Percentiles rank a stretch among this genome's conserved stretches.
These are phyloP conservation scores for Conidiobolus incongruus DNA, from an alignment of 371 early-diverging fungal species.

Conservation along the genomic window DNA sequence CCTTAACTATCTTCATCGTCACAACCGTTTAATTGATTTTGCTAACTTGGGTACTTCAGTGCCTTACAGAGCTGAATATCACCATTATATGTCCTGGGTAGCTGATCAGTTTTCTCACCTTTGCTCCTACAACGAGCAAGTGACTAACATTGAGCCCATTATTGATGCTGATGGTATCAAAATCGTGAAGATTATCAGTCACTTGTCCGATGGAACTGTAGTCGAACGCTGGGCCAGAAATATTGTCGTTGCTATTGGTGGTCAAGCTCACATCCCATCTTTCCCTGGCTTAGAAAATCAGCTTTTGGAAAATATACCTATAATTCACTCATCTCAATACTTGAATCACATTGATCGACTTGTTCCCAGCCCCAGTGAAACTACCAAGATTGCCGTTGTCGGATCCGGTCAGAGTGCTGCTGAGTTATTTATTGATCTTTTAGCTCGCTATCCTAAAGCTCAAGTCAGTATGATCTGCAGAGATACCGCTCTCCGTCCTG, in stretches of 20 bases:
- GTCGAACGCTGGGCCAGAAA: conserved; percentile 4
- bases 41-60: conserved; percentile 6
- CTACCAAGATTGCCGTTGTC: conserved; percentile 7
- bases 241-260: conserved; percentile 9
- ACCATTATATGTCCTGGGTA: conserved; percentile 8
- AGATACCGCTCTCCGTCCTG: conserved; percentile 7
- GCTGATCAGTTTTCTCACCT: conserved; percentile 4
- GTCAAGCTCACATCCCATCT: conserved; percentile 8
- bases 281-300: too few species aligned
- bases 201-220: background rate
- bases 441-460: conserved; percentile 6
- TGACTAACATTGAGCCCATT: background rate
- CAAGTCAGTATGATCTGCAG: conserved; percentile 8
- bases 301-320: too few species aligned
- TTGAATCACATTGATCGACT: conserved; percentile 1
- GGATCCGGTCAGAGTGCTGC: conserved; percentile 9
- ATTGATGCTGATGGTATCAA: background rate
- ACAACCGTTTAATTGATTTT: conserved; percentile 7
- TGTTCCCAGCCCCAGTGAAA: conserved; percentile 4
- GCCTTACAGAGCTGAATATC: conserved; percentile 8
- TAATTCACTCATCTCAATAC: conserved; percentile 5
- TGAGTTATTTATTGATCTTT: conserved; percentile 9
- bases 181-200: background rate
- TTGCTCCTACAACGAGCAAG: conserved; percentile 6
- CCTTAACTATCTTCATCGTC: conserved; percentile 7